These are phyloP conservation scores for Aspergillus fijiensis DNA, from an alignment of 2,329 filamentous ascomycete species.

Conservation along the genomic window DNA sequence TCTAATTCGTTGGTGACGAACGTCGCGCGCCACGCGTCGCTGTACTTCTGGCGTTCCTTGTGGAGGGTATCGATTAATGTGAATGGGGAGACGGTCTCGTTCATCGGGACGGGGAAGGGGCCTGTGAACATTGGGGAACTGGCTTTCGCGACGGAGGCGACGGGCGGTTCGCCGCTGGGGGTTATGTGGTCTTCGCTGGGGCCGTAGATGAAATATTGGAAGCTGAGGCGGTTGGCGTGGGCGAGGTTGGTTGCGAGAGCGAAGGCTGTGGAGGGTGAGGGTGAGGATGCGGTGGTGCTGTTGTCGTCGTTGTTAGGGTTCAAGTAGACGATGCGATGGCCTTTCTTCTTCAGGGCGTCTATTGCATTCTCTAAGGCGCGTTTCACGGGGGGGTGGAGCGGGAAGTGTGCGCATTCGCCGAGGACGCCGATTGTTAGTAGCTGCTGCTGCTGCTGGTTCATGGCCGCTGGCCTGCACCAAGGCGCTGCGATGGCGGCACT, in stretches of 20 bases:
- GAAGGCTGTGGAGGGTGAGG: not conserved
- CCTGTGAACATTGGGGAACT: slow-evolving; percentile 28
- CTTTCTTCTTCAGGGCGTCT: slow-evolving; percentile 40
- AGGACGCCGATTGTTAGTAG: slow-evolving; percentile 52
- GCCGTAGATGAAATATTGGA: slow-evolving; percentile 41
- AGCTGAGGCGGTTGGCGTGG: slow-evolving; percentile 36
- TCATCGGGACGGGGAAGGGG: slow-evolving; percentile 27
- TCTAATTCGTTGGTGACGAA: slow-evolving; percentile 50
- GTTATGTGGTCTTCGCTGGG: slow-evolving; percentile 32
- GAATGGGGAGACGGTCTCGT: slow-evolving; percentile 25
- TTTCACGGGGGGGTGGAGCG: slow-evolving; percentile 53
- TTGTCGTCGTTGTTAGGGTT: slow-evolving; percentile 28
- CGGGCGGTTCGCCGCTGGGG: slow-evolving; percentile 45
- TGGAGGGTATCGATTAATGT: slow-evolving; percentile 47
- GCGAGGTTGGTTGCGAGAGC: slow-evolving; percentile 25
- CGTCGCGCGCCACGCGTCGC: slow-evolving; percentile 43
- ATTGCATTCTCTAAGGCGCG: slow-evolving; percentile 47
- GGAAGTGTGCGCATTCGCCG: slow-evolving; percentile 48
- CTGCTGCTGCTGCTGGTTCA: not conserved
- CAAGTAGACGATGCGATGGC: slow-evolving; percentile 48
- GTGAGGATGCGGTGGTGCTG: not conserved
- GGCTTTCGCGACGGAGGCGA: slow-evolving; percentile 40
- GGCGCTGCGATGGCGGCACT: slow-evolving; percentile 43
- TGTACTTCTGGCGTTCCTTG: slow-evolving; percentile 34
- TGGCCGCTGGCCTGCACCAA: slow-evolving; percentile 40